phyloP scores from a whole-genome alignment of 73 alveolate genomes.

The Breviolum minutum region DNA sequence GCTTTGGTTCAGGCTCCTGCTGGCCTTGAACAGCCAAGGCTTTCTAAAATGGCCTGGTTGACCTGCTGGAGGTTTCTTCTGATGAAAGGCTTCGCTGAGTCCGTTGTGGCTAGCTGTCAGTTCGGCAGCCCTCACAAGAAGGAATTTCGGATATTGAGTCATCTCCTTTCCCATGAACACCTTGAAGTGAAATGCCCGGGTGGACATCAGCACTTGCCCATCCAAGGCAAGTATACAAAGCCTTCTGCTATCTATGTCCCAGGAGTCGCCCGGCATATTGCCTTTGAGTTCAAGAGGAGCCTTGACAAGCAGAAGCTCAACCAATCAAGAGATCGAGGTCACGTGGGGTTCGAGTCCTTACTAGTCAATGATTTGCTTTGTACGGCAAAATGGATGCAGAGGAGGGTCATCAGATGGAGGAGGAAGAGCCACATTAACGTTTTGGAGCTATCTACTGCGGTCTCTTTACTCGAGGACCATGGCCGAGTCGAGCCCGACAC shows the following conservation, averaged over 20 bases:
- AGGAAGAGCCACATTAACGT: not conserved
- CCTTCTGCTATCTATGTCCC: too few species aligned
- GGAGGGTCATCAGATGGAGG: not conserved
- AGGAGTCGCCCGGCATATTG: too few species aligned
- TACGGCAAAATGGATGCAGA: not conserved
- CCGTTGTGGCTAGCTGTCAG: not conserved
- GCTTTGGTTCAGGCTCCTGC: not conserved
- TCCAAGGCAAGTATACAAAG: not conserved
- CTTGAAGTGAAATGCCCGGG: not conserved
- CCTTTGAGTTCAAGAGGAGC: too few species aligned
- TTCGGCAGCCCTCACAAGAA: not conserved
- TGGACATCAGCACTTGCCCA: not conserved
- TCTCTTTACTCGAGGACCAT: not conserved
- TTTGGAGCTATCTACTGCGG: not conserved
- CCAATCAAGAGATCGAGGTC: not conserved
- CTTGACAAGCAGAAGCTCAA: too few species aligned
- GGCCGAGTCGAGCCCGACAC: not conserved
- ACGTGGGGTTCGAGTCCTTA: not conserved
- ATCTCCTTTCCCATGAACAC: not conserved
- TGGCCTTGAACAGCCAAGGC: not conserved
- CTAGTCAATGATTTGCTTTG: not conserved
- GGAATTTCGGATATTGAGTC: not conserved
- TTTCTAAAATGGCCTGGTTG: slow-evolving; percentile 17
- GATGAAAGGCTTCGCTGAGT: not conserved
- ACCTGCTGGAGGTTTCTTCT: not conserved